Base-by-base conservation (phyloP, 495 filamentous ascomycete species). In the Penicillium fimorum region DNA sequence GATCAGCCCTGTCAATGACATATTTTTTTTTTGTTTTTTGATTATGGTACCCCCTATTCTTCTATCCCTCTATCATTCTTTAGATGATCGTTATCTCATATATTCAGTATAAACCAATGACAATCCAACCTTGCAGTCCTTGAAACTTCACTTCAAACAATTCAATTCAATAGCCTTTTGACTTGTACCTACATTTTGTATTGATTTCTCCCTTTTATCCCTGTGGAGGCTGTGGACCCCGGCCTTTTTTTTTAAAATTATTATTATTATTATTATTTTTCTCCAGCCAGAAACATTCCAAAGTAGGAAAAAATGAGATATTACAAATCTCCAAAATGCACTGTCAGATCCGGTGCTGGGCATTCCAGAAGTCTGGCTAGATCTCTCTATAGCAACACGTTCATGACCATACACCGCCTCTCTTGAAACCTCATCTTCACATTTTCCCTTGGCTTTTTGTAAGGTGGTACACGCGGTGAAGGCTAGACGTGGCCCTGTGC, bases 1-100 rank as follows among this genome's bases (percentile, higher is more conserved):
- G 51, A 54, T 56, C 44, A 49, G 53, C 53, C 53, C 44, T 56
- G 53, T 48, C 45, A 56, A 33, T 41, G 33, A 40, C 47, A 37
- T 20, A 8, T 50, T 27, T 38, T 40, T 22, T 17, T 3, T 9
- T 25, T 24, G 24, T 22, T 22, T 35, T 22, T 22, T n/a, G 33
- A n/a, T 37, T 37, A 37, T 37, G 6, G 6, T 4, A 47, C 38
- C 50, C 48, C 50, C 27, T 52, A 22, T 52, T 43, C 17, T 13
- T 22, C n/a, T 32, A 25, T 35, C 1, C n/a, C 35, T 37, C 35
- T 37, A 37, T 37, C 25, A 27, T 27, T 7, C 4, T 24, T n/a
- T 4, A 48, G 47, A 37, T 49, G 47, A 49, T 49, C 47, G 30
- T 49, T 49, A 49, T 49, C 29, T 49, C 20, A 47, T 45, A 11